Conservation (phyloP, 225 moss, liverwort and hornwort genomes). For the Physcomitrium patens region DNA sequence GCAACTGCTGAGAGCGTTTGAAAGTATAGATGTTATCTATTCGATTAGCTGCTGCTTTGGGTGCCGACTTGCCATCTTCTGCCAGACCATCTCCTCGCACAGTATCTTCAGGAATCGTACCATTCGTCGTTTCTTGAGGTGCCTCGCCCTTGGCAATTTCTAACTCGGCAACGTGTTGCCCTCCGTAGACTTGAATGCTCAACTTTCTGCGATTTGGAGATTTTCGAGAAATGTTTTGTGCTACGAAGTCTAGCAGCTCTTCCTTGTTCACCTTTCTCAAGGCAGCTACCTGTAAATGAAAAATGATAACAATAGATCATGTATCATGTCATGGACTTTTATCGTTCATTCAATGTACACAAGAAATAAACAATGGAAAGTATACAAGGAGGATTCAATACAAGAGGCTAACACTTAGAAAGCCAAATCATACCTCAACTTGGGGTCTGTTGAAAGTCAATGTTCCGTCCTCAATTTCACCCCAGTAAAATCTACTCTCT, state of each 20-base stretch:
- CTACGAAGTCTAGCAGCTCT: constrained; percentile 54
- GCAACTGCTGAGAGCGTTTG: constrained; percentile 71
- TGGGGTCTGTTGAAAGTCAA: constrained; percentile 64
- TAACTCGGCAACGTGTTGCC: constrained; percentile 49
- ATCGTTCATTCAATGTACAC: neutral
- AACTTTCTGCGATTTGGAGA: constrained; percentile 68
- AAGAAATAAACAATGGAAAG: neutral
- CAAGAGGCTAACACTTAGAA: neutral
- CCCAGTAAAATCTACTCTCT: constrained; percentile 72
- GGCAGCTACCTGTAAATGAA: constrained; percentile 51
- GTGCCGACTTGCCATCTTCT: constrained; percentile 2
- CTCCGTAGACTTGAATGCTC: constrained; percentile 72
- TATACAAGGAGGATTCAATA: neutral
- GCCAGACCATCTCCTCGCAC: constrained; percentile 5
- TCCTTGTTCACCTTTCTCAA: constrained; percentile 49
- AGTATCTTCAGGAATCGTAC: neutral
- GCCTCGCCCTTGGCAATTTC: constrained; percentile 29
- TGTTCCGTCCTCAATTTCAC: constrained; percentile 77
- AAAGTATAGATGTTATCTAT: constrained; percentile 59
- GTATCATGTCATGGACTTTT: neutral
- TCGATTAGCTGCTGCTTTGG: constrained; percentile 27
- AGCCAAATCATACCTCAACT: constrained; percentile 53
- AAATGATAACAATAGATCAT: neutral
- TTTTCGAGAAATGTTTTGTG: constrained; percentile 44
- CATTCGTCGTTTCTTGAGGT: constrained; percentile 15